These are phyloP conservation scores for Cairneyella variabilis DNA, from an alignment of 495 filamentous ascomycete genomes.

Conservation along the genomic window DNA sequence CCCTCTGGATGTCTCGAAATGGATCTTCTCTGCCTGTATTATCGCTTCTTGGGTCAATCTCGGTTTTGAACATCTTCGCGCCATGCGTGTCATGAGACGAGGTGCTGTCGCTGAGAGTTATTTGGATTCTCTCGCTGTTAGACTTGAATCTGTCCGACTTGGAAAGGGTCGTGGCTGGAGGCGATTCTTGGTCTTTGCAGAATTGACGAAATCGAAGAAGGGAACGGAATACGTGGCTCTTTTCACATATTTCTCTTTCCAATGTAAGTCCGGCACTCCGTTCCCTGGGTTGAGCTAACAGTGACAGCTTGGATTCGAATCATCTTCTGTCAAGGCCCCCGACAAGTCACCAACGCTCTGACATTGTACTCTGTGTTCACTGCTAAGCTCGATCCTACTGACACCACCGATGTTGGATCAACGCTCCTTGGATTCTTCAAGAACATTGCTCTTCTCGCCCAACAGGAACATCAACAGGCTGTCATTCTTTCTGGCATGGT, in stretches of 20 bases:
- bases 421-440: conserved; percentile 63
- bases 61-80: conserved; percentile 69
- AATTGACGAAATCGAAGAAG: conserved; percentile 87
- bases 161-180: conserved; percentile 68
- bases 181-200: conserved; percentile 87
- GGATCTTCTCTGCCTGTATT: conserved; percentile 89
- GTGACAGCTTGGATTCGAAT: conserved; percentile 78
- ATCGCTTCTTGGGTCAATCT: conserved; percentile 79
- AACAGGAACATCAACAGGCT: conserved; percentile 68
- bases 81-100: conserved; percentile 71
- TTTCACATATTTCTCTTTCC: conserved; percentile 92
- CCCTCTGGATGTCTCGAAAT: conserved; percentile 67
- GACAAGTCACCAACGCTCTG: conserved; percentile 83
- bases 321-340: conserved; percentile 83
- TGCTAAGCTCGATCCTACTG: conserved; percentile 61
- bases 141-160: conserved; percentile 72
- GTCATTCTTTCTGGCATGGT: conserved; percentile 84
- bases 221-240: conserved; percentile 87
- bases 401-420: conserved; percentile 47
- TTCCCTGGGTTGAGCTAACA: neutral
- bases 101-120: conserved; percentile 89
- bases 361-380: conserved; percentile 78
- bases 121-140: conserved; percentile 78
- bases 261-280: conserved; percentile 52
- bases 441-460: conserved; percentile 68